phyloP scores from a whole-genome alignment of 768 basidiomycete genomes.

The Tylopilus subfusipes region DNA sequence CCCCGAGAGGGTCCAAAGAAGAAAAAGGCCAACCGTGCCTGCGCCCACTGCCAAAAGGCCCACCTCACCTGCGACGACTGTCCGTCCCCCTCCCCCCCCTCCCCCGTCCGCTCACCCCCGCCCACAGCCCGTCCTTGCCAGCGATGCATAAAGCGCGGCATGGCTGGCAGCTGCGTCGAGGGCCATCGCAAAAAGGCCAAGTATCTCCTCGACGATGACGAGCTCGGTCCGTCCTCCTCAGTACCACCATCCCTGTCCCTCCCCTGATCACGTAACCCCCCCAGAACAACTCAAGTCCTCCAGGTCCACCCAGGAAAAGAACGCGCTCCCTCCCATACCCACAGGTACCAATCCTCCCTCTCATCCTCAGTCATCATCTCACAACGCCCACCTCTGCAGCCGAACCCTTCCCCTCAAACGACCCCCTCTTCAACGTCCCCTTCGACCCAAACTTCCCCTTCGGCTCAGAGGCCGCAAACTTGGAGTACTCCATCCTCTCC shows the following conservation, averaged over 20 bases:
- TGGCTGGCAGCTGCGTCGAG: constrained; percentile 84
- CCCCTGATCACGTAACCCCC: constrained; percentile 31
- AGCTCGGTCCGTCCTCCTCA: constrained; percentile 60
- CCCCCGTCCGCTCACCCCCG: constrained; percentile 7
- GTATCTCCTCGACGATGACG: constrained; percentile 91
- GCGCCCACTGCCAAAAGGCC: constrained; percentile 94
- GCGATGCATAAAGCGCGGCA: constrained; percentile 91
- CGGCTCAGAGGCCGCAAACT: constrained; percentile 86
- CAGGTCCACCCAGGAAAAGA: constrained; percentile 27
- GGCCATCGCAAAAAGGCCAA: constrained; percentile 98
- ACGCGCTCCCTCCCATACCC: constrained; percentile 24
- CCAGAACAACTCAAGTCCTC: constrained; percentile 41
- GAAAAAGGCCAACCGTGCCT: constrained; percentile 93
- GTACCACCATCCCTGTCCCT: not conserved
- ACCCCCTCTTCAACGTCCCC: constrained; percentile 57
- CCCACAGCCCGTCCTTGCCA: constrained; percentile 88
- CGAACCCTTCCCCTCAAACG: constrained; percentile 49
- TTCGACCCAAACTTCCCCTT: constrained; percentile 66
- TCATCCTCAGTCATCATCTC: constrained; percentile 2
- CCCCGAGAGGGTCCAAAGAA: constrained; percentile 85
- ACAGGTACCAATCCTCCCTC: constrained; percentile 29
- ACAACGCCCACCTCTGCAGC: constrained; percentile 30
- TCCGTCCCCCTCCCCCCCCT: constrained; percentile 40
- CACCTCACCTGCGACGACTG: constrained; percentile 99
- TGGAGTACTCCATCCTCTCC: constrained; percentile 93